Base-by-base conservation (phyloP, 495 filamentous ascomycete genomes). In the Annulohypoxylon moriforme region DNA sequence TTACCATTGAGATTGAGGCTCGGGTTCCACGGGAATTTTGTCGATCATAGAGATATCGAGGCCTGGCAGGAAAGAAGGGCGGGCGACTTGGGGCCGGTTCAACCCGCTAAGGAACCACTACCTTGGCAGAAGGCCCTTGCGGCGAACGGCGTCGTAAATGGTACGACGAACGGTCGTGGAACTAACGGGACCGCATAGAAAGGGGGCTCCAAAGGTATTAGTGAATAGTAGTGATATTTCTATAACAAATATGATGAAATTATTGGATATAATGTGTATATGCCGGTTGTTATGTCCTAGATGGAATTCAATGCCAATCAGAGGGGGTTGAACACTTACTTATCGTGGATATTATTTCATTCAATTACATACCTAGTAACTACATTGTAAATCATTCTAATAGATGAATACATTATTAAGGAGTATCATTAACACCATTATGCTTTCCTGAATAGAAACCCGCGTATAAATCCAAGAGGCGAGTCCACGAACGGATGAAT, bases 11-110 rank as follows among this genome's bases (percentile, higher is more conserved):
- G 80, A 69, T 64, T 85, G 27, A 76, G 81, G 14, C 65, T 83
- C 14, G 82, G 84, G 0, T 62, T 85, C 29, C 84, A 85, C 60
- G 84, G 84, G 1, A 85, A 85, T 64, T 85, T 80, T 58, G 83
- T 85, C 10, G 83, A 85, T 38, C 76, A 81, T 13, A 56, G 77
- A 4, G 83, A 85, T 24, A 81, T 84, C 6, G 80, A 84, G 25
- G 75, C 76, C 9, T 84, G 82, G 83, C 71, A 76, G 72, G 42
- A 68, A 42, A 71, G 81, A 13, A 69, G 82, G 40, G 72, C 63
- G 10, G 81, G 78, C 4, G 83, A 81, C 61, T 52, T 85, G 24
- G 83, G 83, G 0, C 82, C 83, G 0, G 78, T 83, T 6, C 71
- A 77, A 53, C 75, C 80, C 3, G 82, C 82, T 0, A 73, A 69